Evolutionary conservation across 805 yeast genomes (phyloP), one percentile per base, ranked within the genome.

Genomic region (Kazachstania martiniae): DNA sequence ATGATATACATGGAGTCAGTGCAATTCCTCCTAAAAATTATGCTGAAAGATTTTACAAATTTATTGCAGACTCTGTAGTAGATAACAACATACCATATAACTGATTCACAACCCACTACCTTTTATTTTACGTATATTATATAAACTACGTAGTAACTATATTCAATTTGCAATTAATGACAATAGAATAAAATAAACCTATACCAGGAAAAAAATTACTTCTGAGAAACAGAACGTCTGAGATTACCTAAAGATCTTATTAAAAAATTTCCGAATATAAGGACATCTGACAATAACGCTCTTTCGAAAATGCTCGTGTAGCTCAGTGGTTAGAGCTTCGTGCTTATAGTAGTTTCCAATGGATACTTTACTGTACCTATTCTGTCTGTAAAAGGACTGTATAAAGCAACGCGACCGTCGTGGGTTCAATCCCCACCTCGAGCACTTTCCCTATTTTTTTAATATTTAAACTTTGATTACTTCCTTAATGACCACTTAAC

Each of bases 11-110:
- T 23, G 71, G 77, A 3, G 75, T 91, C 2, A 82, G 94, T 43
- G 93, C 97, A 0, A 65, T 91, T 7, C 97, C 98, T 0, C 87
- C 97, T 0, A 46, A 51, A 3, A 95, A 85, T 44, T 91, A 91
- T 49, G 96, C 95, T 6, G 77, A 78, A 34, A 66, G 98, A 45
- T 91, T 91, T 52, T 62, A 79, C 36, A 63, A 65, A 12, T 91
- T 91, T 52, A 74, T 89, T 12, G 50, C 46, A 18, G 40, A 47
- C 9, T 59, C 66, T 6, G 47, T 61, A 21, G 13, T 19, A 14
- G 17, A 19, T 27, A 16, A 26, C 10, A 12, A 18, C 6, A 12
- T 16, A 13, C 7, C 5, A 9, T 25, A 25, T 4, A 25, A 18
- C n/a, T n/a, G n/a, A n/a, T n/a, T n/a, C n/a, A n/a, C n/a, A n/a